These are phyloP conservation scores for Pogostemon cablin DNA, from an alignment of 257 asterid genomes.

Conservation along the genomic window DNA sequence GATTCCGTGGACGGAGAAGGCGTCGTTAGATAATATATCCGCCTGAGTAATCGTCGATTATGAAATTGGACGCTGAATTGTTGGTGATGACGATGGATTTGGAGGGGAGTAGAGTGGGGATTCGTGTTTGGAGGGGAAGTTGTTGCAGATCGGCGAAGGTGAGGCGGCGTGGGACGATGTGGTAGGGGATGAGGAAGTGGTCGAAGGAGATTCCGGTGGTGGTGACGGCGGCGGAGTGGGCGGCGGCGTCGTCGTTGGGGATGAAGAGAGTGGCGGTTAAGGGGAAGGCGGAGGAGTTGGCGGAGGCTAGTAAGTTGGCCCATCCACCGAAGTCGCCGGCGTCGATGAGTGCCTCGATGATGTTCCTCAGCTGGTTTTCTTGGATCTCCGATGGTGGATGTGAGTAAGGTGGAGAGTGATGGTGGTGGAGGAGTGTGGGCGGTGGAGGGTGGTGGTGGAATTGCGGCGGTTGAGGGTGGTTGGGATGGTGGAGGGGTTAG, in stretches of 20 bases:
- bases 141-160: conserved; percentile 53
- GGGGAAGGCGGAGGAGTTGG: conserved; percentile 54
- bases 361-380: conserved; percentile 48
- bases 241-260: conserved; percentile 59
- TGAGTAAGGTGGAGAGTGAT: neutral
- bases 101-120: conserved; percentile 63
- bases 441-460: conserved; percentile 31
- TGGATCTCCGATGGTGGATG: conserved; percentile 27
- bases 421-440: conserved; percentile 23
- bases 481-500: conserved; percentile 17
- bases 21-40: conserved; percentile 43
- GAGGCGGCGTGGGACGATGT: conserved; percentile 72
- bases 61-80: conserved; percentile 49
- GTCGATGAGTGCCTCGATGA: conserved; percentile 59
- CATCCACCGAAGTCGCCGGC: conserved; percentile 64
- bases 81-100: conserved; percentile 59
- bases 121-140: conserved; percentile 37
- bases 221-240: conserved; percentile 39
- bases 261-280: conserved; percentile 68
- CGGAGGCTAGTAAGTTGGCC: conserved; percentile 53
- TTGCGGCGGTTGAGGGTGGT: conserved; percentile 21
- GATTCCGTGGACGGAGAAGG: conserved; percentile 64
- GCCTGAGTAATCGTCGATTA: conserved; percentile 56
- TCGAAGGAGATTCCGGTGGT: conserved; percentile 34
- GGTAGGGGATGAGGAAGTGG: conserved; percentile 59